phyloP scores from a whole-genome alignment of 2,329 filamentous ascomycete species.

The Calonectria ilicicola region DNA sequence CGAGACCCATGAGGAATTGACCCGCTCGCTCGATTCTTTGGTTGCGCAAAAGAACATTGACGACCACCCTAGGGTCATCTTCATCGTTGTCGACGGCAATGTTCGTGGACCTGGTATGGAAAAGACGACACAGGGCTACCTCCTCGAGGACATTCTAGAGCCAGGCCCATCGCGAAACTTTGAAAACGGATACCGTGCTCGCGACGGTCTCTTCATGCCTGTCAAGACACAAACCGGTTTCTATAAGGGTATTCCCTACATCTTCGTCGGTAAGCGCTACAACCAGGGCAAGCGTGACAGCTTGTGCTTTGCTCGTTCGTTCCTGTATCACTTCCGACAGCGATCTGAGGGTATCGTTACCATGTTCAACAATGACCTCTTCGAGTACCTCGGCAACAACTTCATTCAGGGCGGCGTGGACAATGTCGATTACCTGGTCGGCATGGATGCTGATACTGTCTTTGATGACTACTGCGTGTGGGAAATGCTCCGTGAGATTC shows the following conservation, averaged over 20 bases:
- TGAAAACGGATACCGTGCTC: conserved; percentile 58
- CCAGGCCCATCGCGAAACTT: conserved; percentile 49
- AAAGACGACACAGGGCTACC: conserved; percentile 61
- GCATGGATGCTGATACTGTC: conserved; percentile 62
- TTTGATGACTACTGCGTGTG: conserved; percentile 58
- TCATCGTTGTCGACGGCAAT: conserved; percentile 62
- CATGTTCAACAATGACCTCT: conserved; percentile 60
- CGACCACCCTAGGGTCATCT: conserved; percentile 55
- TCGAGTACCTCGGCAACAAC: conserved; percentile 53
- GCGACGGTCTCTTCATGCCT: conserved; percentile 60
- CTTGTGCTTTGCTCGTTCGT: conserved; percentile 61
- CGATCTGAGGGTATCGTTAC: conserved; percentile 55
- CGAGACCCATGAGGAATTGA: conserved; percentile 58
- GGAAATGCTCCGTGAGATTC: conserved; percentile 57
- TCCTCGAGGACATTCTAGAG: conserved; percentile 59
- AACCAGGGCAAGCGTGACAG: conserved; percentile 64
- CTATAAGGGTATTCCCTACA: conserved; percentile 59
- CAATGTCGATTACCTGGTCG: conserved; percentile 56
- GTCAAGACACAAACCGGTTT: conserved; percentile 56
- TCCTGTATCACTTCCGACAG: conserved; percentile 61
- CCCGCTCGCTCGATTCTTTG: conserved; percentile 58
- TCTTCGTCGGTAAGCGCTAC: conserved; percentile 61
- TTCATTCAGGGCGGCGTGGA: conserved; percentile 53
- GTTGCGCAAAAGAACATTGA: conserved; percentile 57
- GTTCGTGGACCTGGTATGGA: conserved; percentile 59